Evolutionary conservation across 1,139 yeast species (phyloP).

Genomic region (Blastobotrys persicus): DNA sequence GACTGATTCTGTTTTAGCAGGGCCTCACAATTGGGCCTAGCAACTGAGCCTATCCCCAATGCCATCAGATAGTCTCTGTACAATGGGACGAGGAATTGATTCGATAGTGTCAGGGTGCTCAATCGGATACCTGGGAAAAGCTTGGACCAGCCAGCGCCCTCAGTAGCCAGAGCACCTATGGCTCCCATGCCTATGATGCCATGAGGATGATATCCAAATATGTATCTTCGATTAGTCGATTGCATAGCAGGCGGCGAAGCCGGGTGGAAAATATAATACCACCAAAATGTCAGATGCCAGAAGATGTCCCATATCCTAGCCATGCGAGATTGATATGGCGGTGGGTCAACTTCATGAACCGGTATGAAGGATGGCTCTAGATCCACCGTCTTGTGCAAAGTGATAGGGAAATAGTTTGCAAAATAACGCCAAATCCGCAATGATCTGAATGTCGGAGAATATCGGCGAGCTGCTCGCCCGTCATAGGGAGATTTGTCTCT

Average conservation of each 20-base stretch:
- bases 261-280: slow-evolving; percentile 22
- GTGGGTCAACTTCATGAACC: neutral
- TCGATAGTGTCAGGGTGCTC: slow-evolving; percentile 74
- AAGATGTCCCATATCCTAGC: slow-evolving; percentile 16
- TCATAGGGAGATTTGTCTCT: slow-evolving; percentile 66
- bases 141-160: slow-evolving; percentile 65
- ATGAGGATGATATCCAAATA: slow-evolving; percentile 95
- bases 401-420: slow-evolving; percentile 76
- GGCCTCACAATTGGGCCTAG: slow-evolving; percentile 66
- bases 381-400: slow-evolving; percentile 66
- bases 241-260: slow-evolving; percentile 12
- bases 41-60: slow-evolving; percentile 83
- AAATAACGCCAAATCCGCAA: slow-evolving; percentile 69
- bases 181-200: slow-evolving; percentile 95
- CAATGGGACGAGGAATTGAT: slow-evolving; percentile 84
- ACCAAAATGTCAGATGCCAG: slow-evolving; percentile 30
- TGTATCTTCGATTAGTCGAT: slow-evolving; percentile 51
- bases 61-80: slow-evolving; percentile 82
- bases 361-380: slow-evolving; percentile 69
- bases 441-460: slow-evolving; percentile 57
- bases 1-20: slow-evolving; percentile 62
- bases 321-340: slow-evolving; percentile 7
- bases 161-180: slow-evolving; percentile 81
- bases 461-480: slow-evolving; percentile 62
- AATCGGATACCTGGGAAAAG: slow-evolving; percentile 80